Percentiles rank a stretch among this genome's conserved stretches.
These are phyloP conservation scores for Fusarium albidum DNA, from an alignment of 2,329 filamentous ascomycete genomes.

Conservation along the genomic window DNA sequence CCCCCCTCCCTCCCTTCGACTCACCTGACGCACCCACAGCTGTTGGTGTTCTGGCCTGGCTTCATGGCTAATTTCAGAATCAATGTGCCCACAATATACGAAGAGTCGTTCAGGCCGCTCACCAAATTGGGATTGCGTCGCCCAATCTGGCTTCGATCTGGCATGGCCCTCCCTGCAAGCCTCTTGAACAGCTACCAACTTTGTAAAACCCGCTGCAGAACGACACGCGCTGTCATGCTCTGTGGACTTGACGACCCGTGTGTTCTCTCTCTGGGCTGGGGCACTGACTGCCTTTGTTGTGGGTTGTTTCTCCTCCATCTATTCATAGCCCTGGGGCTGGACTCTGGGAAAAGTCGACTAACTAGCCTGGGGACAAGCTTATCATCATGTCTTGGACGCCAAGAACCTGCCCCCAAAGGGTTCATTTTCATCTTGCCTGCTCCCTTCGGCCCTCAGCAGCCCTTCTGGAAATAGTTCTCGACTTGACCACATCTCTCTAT, in stretches of 20 bases:
- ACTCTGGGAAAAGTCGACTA: slow-evolving; percentile 6
- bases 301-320: slow-evolving; percentile 28
- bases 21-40: slow-evolving; percentile 39
- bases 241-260: slow-evolving; percentile 2
- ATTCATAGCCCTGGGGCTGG: slow-evolving; percentile 12
- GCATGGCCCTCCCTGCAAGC: slow-evolving; percentile 30
- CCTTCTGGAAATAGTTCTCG: slow-evolving; percentile 13
- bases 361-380: slow-evolving; percentile 3
- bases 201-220: slow-evolving; percentile 9
- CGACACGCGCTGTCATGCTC: background rate
- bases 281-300: background rate
- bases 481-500: slow-evolving; percentile 15
- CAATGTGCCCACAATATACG: slow-evolving; percentile 26
- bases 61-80: slow-evolving; percentile 15
- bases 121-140: slow-evolving; percentile 32
- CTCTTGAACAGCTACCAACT: slow-evolving; percentile 17
- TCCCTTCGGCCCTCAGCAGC: slow-evolving; percentile 7
- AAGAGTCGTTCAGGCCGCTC: slow-evolving; percentile 20
- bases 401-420: slow-evolving; percentile 4
- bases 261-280: no score
- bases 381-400: slow-evolving; percentile 12
- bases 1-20: slow-evolving; percentile 14
- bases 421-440: slow-evolving; percentile 13
- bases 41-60: slow-evolving; percentile 17
- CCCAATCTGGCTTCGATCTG: slow-evolving; percentile 30